Evolutionary conservation across 108 stramenopile species (phyloP).

Genomic region (Cyclotella distinguenda): DNA sequence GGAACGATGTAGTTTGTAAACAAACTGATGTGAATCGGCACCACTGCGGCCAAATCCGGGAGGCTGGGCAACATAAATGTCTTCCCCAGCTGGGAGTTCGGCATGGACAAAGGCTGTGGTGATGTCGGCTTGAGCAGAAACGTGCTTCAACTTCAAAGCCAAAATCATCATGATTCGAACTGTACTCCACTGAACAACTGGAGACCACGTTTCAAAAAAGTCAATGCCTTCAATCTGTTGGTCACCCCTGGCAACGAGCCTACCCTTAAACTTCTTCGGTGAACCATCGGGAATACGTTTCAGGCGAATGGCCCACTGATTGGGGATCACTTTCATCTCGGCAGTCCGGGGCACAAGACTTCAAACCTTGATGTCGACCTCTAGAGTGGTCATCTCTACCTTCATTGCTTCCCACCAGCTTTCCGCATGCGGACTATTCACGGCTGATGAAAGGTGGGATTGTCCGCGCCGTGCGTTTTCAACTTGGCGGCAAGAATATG

Average conservation of each 20-base stretch:
- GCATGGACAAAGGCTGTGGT: constrained; percentile 54
- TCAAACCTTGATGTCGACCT: neutral
- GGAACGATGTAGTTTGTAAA: constrained; percentile 1
- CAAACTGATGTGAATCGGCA: neutral
- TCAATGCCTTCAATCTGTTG: neutral
- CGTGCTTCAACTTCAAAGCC: neutral
- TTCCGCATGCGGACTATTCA: neutral
- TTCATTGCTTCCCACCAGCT: neutral
- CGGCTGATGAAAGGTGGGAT: neutral
- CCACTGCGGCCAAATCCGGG: neutral
- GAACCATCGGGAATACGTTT: constrained; percentile 24
- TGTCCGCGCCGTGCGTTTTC: neutral
- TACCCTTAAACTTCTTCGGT: constrained; percentile 49
- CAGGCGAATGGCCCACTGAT: neutral
- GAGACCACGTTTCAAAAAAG: neutral
- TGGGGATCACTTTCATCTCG: neutral
- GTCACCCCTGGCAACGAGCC: constrained; percentile 31
- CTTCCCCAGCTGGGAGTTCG: neutral
- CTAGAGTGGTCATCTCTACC: neutral
- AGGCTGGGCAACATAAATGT: neutral
- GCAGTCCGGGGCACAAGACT: neutral
- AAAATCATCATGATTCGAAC: no score
- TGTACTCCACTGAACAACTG: neutral
- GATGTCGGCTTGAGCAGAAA: constrained; percentile 31
- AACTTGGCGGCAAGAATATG: neutral